phyloP scores from a whole-genome alignment of 495 filamentous ascomycete species.

The Hypoxylon trugodes region DNA sequence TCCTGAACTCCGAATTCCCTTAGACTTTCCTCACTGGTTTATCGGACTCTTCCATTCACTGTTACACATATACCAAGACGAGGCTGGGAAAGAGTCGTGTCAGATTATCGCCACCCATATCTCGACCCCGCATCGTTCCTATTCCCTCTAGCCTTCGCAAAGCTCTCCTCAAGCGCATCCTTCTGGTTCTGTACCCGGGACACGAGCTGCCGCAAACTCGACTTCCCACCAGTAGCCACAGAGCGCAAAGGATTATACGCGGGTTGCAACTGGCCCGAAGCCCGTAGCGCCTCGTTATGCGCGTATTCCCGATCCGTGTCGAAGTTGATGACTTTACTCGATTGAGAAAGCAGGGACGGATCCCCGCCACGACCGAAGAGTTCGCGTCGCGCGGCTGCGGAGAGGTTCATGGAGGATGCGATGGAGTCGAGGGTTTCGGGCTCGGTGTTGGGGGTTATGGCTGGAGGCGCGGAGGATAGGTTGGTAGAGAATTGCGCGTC shows the following conservation, averaged over 20 bases:
- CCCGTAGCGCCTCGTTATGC: constrained; percentile 78
- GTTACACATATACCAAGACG: too few relatives aligned
- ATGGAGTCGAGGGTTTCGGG: constrained; percentile 63
- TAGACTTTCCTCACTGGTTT: background rate
- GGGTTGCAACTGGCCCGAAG: constrained; percentile 60
- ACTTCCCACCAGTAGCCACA: constrained; percentile 83
- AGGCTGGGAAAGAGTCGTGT: too few relatives aligned
- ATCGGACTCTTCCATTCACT: background rate
- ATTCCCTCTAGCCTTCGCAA: constrained; percentile 76
- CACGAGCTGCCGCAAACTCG: constrained; percentile 86
- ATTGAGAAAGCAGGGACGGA: constrained; percentile 33
- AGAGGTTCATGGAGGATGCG: constrained; percentile 77
- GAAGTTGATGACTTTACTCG: constrained; percentile 73
- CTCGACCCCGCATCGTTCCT: constrained; percentile 78
- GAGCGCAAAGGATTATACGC: constrained; percentile 83
- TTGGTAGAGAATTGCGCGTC: constrained; percentile 41
- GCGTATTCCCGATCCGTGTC: constrained; percentile 86
- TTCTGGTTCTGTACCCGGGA: constrained; percentile 79
- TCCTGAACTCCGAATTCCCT: background rate
- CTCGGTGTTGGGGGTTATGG: constrained; percentile 15
- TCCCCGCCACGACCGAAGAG: constrained; percentile 73
- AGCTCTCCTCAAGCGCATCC: constrained; percentile 87
- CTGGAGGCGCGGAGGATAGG: constrained; percentile 34
- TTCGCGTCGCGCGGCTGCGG: constrained; percentile 75
- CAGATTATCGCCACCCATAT: constrained; percentile 83